Base-by-base conservation (phyloP, 2,329 filamentous ascomycete species). In the Xylaria digitata region DNA sequence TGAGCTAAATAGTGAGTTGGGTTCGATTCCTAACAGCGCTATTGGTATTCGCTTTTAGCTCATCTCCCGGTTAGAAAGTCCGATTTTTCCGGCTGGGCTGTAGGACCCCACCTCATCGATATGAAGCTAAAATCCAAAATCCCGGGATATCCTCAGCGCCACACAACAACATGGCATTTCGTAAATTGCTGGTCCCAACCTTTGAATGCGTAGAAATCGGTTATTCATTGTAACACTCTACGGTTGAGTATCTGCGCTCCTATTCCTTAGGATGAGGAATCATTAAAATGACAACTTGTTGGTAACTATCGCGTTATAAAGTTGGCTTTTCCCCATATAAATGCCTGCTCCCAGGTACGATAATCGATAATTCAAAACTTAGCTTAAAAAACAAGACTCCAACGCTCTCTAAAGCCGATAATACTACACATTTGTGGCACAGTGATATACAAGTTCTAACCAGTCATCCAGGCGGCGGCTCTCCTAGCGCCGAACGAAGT, bases 401-500 rank as follows among this genome's bases (percentile, higher is more conserved):
- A 65, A 23, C 57, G 40, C 57, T 58, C 42, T 55, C 59, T 26
- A 57, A 55, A 65, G 46, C 30, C 30, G 46, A 55, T 61, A 67
- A 54, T 55, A 23, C 19, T 57, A 50, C 59, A 70, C 30, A 53
- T 65, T 52, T 67, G 65, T 64, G 68, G 52, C 64, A 66, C 45
- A 67, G 13, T 57, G 32, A 32, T 54, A 45, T 59, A 62, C 42
- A 61, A 19, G n/a, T 46, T 48, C 75, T 79, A 97, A 66, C 92
- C 90, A 54, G 87, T 90, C 88, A 97, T 90, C 96, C 95, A 98
- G 60, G 94, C 88, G 5, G 93, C 87, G 43, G 96, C 92, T 76
- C 94, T 88, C 76, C 90, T 90, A 21, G 91, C 92, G 23, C 95
- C 96, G 77, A 97, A 96, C 2, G 89, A 89, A 49, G 94, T 93